Evolutionary conservation across 179 eudicot species (phyloP), one percentile per base, ranked within the genome.

Genomic region (Beta macrorhiza): DNA sequence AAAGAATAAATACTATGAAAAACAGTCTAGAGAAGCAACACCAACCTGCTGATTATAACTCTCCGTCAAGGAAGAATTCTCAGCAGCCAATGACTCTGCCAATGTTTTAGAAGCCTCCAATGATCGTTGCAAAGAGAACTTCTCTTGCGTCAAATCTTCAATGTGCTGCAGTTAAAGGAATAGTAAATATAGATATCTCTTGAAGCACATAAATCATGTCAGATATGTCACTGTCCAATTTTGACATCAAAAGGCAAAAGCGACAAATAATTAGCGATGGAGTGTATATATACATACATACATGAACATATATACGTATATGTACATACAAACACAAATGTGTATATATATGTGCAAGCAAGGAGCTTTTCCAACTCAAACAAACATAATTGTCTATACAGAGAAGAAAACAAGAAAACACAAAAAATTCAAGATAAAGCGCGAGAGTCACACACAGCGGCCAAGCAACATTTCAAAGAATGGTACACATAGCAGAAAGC

Each of bases 61-160:
- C 84, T 96, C 93, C 29, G 99, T 96, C 82, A 96, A 83, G 61
- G 97, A 82, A 57, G 99, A 92, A 89, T 96, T 96, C 84, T 96
- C 99, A 67, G 97, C 78, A 87, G 98, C 97, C 84, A 96, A 84
- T 56, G 97, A 92, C 89, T 92, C 99, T 64, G 98, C 89, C 62
- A 96, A 86, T 78, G 88, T 72, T 83, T 91, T 90, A 67, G 99
- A 94, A 78, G 96, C 94, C 73, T 96, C 99, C 81, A 96, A 87
- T 78, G 99, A 87, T 80, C 99, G 94, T 88, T 92, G 99, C 90
- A 96, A 84, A 37, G 99, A 90, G 84, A 92, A 96, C 83, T 92
- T 96, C 70, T 94, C 99, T 83, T 94, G 99, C 7, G 98, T 96
- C 84, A 96, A 84, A 84, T 96, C 99, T 91, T 96, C 99, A 85